Conservation (phyloP, 2,329 filamentous ascomycete genomes). For the Niveomyces coronatus region DNA sequence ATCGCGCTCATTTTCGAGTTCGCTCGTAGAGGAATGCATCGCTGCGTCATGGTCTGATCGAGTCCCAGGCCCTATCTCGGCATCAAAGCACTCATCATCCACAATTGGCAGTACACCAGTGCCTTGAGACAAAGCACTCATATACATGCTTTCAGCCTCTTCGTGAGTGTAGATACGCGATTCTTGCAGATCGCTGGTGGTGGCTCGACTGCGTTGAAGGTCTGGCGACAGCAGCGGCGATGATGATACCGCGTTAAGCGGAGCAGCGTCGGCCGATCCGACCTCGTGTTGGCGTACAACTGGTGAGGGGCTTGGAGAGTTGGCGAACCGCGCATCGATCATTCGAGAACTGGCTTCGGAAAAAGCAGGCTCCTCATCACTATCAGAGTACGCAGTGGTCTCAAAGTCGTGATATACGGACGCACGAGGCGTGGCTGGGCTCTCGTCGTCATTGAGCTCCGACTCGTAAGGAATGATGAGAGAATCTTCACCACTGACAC, state of each 20-base stretch:
- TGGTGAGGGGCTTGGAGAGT: too few species aligned
- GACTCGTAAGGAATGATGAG: slow-evolving; percentile 47
- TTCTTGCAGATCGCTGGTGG: slow-evolving; percentile 41
- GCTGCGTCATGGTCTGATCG: too few species aligned
- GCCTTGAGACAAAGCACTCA: slow-evolving; percentile 57
- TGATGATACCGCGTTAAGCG: too few species aligned
- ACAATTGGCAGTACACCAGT: too few species aligned
- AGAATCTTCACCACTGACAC: slow-evolving; percentile 44
- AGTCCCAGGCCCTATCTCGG: too few species aligned
- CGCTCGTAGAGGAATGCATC: too few species aligned
- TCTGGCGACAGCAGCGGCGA: slow-evolving; percentile 2
- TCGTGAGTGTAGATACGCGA: slow-evolving; percentile 69
- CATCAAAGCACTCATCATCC: too few species aligned
- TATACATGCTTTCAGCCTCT: slow-evolving; percentile 79
- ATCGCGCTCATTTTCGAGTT: too few species aligned
- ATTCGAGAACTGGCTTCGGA: not conserved
- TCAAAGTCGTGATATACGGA: slow-evolving; percentile 32
- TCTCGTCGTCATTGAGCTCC: slow-evolving; percentile 26
- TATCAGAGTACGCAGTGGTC: slow-evolving; percentile 8
- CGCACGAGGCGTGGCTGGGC: slow-evolving; percentile 43
- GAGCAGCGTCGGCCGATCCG: too few species aligned
- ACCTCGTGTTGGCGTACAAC: too few species aligned
- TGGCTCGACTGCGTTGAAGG: not conserved
- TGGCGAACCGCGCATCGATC: not conserved
- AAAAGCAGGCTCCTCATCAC: slow-evolving; percentile 20